Conservation (phyloP, 1,139 yeast genomes). For the Sugiyamaella pinicola region DNA sequence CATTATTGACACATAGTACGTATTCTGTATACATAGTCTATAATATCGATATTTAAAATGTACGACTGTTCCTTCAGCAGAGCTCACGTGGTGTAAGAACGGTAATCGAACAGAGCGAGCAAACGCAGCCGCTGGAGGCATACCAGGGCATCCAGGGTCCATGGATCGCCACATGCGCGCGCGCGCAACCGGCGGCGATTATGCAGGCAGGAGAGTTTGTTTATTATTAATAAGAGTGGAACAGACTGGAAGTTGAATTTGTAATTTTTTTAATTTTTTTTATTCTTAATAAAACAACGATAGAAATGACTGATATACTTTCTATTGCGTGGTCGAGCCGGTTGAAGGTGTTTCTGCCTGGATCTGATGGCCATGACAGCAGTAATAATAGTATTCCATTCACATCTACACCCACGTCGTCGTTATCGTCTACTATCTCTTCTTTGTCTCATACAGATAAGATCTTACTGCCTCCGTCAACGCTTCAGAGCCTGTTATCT, state of each 20-base stretch:
- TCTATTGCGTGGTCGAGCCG: slow-evolving; percentile 20
- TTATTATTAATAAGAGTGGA: neutral
- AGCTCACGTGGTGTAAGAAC: no score
- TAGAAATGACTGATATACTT: slow-evolving; percentile 19
- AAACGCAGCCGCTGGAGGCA: neutral
- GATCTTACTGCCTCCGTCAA: slow-evolving; percentile 40
- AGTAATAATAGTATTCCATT: no score
- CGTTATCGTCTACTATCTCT: slow-evolving; percentile 13
- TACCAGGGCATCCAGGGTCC: neutral
- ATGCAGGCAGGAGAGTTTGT: neutral
- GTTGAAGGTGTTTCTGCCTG: slow-evolving; percentile 14
- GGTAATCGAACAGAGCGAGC: no score
- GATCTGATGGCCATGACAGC: neutral
- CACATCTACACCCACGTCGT: neutral
- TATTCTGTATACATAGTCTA: no score
- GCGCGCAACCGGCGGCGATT: neutral
- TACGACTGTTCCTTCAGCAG: no score
- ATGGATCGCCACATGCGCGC: neutral
- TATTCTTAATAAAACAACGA: neutral
- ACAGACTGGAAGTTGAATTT: slow-evolving; percentile 1
- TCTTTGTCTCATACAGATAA: slow-evolving; percentile 35
- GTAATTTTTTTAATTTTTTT: neutral
- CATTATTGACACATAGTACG: no score
- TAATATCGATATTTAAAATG: no score
- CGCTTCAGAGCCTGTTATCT: slow-evolving; percentile 34